These are phyloP conservation scores for Phellopilus nigrolimitatus DNA, from an alignment of 1,284 basidiomycete species.

Conservation along the genomic window DNA sequence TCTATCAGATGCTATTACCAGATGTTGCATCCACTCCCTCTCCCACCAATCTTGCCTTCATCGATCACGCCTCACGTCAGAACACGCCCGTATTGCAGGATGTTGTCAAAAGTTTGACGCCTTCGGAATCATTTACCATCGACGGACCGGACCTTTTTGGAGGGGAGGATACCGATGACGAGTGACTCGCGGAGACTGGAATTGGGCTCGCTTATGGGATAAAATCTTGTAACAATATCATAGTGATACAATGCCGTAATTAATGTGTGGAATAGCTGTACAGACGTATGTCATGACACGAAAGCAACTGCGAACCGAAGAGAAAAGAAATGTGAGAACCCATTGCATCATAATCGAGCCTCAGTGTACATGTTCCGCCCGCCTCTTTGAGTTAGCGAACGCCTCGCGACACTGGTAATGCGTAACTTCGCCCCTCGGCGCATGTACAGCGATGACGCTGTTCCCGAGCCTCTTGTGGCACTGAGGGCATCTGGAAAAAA, in stretches of 20 bases:
- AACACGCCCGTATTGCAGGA: not conserved
- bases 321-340: not conserved
- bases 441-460: slow-evolving; percentile 92
- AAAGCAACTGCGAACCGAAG: too few relatives aligned
- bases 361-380: slow-evolving; percentile 23
- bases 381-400: slow-evolving; percentile 59
- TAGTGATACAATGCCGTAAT: slow-evolving; percentile 7
- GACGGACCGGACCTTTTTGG: slow-evolving; percentile 15
- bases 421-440: slow-evolving; percentile 87
- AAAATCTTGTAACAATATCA: slow-evolving; percentile 1
- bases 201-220: not conserved
- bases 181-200: not conserved
- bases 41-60: not conserved
- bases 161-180: slow-evolving; percentile 12
- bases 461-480: slow-evolving; percentile 94
- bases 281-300: not conserved
- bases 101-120: not conserved
- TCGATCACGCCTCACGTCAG: not conserved
- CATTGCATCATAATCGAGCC: not conserved
- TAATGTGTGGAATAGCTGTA: not conserved
- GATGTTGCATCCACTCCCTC: not conserved
- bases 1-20: not conserved
- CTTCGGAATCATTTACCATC: not conserved
- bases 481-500: slow-evolving; percentile 75
- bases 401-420: slow-evolving; percentile 90